phyloP scores from a whole-genome alignment of 306 rosid genomes.

The Lablab purpureus region DNA sequence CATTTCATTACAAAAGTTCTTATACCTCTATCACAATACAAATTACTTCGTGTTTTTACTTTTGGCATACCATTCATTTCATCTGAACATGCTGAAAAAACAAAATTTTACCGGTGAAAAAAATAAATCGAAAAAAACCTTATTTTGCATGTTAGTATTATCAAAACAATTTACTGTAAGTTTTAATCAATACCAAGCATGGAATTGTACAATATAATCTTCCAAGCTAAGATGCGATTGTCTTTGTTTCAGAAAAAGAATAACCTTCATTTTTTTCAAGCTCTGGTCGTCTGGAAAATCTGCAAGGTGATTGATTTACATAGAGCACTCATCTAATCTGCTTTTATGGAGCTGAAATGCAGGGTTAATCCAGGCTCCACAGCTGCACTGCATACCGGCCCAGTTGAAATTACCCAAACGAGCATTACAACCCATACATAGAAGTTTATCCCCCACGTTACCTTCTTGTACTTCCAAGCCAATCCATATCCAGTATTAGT shows the following conservation, averaged over 20 bases:
- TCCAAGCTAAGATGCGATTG: constrained; percentile 18
- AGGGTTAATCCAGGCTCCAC: constrained; percentile 92
- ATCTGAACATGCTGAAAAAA: background rate
- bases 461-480: constrained; percentile 76
- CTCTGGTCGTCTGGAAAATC: constrained; percentile 12
- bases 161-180: background rate
- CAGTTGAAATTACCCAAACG: constrained; percentile 90
- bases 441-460: constrained; percentile 75
- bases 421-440: constrained; percentile 80
- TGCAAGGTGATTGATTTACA: constrained; percentile 21
- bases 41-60: background rate
- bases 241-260: constrained; percentile 1
- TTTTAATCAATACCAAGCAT: background rate
- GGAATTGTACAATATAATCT: constrained; percentile 1
- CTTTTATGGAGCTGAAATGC: constrained; percentile 90
- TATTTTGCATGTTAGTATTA: background rate
- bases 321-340: constrained; percentile 71
- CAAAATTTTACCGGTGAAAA: background rate
- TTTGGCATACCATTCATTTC: background rate
- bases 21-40: background rate
- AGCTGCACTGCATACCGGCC: constrained; percentile 91
- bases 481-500: constrained; percentile 42
- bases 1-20: background rate
- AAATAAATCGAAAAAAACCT: background rate
- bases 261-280: constrained; percentile 26